Base-by-base conservation (phyloP, 345 rosid genomes). In the Sapria himalayana region DNA sequence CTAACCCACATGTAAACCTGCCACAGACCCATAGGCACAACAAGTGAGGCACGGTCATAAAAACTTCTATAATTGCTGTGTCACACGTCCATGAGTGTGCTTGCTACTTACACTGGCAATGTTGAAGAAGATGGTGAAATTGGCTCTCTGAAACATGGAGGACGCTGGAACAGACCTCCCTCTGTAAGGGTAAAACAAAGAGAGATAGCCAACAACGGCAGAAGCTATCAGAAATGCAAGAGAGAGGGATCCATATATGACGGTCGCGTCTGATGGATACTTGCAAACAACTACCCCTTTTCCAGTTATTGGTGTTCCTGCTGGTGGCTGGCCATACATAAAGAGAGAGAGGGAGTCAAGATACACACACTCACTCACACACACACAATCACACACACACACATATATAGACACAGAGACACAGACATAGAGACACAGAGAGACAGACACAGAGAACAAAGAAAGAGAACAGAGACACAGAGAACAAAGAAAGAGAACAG, bases 51-150 rank as follows among this genome's bases (percentile, higher is more conserved):
- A n/a, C n/a, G n/a, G n/a, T n/a, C n/a, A n/a, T n/a, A n/a, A n/a
- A n/a, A n/a, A n/a, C n/a, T n/a, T n/a, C n/a, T n/a, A n/a, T n/a
- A n/a, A n/a, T n/a, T n/a, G n/a, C n/a, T n/a, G n/a, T n/a, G n/a
- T n/a, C n/a, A n/a, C n/a, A n/a, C n/a, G n/a, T n/a, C n/a, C n/a
- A n/a, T n/a, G n/a, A 41, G 13, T 29, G 7, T n/a, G 50, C 77
- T 74, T 70, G 78, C 94, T 70, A 15, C n/a, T n/a, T n/a, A n/a
- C n/a, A n/a, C n/a, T n/a, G 37, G 92, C 79, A 57, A 78, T 55
- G 65, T 69, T 78, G 74, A 74, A 81, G 70, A 81, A 81, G 0
- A 61, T 67, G 19, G 51, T 22, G 62, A 78, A 72, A 53, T 52
- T 58, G 33, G 71, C 69, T 62, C 70, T 81, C 40, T 41, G 57